Conservation (phyloP, 352 stramenopile species). For the Phytopythium chamaehyphon region DNA sequence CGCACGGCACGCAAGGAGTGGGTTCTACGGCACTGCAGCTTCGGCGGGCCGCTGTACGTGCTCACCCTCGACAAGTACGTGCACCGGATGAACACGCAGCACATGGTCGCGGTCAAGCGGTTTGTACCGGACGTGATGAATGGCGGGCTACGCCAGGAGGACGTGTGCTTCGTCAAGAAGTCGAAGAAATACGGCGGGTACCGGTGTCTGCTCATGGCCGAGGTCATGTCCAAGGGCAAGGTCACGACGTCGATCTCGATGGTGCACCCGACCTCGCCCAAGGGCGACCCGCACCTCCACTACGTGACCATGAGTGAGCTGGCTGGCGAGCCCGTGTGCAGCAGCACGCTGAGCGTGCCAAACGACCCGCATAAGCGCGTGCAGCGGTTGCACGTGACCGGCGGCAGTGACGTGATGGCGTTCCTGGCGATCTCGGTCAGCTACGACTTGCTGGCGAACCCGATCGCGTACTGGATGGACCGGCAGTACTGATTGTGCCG, state of each 20-base stretch:
- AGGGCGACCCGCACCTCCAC: constrained; percentile 51
- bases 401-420: constrained; percentile 69
- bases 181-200: constrained; percentile 59
- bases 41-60: constrained; percentile 53
- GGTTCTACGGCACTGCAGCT: constrained; percentile 53
- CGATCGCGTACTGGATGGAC: constrained; percentile 73
- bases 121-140: constrained; percentile 47
- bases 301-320: constrained; percentile 82
- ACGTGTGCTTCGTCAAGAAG: constrained; percentile 81
- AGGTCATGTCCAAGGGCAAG: constrained; percentile 77
- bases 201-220: constrained; percentile 72
- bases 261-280: constrained; percentile 44
- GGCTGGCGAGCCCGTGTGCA: constrained; percentile 65
- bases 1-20: constrained; percentile 71
- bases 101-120: constrained; percentile 76
- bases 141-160: constrained; percentile 56
- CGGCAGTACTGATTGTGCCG: constrained; percentile 49
- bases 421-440: constrained; percentile 67
- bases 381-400: constrained; percentile 69
- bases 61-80: constrained; percentile 67
- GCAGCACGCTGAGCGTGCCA: constrained; percentile 69
- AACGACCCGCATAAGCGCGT: constrained; percentile 62
- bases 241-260: constrained; percentile 74
- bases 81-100: constrained; percentile 54
- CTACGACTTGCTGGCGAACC: constrained; percentile 74